phyloP scores from a whole-genome alignment of 2,329 filamentous ascomycete species.

The Bretziella fagacearum region DNA sequence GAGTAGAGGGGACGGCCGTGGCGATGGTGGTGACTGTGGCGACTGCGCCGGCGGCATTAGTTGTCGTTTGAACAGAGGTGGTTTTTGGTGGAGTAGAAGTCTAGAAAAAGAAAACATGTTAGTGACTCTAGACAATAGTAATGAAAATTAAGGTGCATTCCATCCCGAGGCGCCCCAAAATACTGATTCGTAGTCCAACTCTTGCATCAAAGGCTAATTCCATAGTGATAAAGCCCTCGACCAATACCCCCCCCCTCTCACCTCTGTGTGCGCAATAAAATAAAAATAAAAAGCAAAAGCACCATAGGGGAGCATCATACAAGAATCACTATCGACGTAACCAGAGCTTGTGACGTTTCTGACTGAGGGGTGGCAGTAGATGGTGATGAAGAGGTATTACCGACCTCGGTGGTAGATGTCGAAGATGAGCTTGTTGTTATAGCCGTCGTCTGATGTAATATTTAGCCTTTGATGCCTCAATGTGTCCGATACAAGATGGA shows the following conservation, averaged over 20 bases:
- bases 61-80: conserved; percentile 35
- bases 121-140: too few species aligned
- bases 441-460: background rate
- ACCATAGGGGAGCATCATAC: conserved; percentile 3
- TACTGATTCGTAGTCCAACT: too few species aligned
- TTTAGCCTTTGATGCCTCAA: conserved; percentile 10
- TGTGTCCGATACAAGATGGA: conserved; percentile 4
- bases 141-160: too few species aligned
- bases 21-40: conserved; percentile 39
- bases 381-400: conserved; percentile 4
- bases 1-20: conserved; percentile 20
- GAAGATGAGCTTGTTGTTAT: background rate
- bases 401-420: conserved; percentile 5
- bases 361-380: background rate
- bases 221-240: background rate
- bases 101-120: background rate
- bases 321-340: conserved; percentile 16
- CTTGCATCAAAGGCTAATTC: background rate
- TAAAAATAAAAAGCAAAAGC: background rate
- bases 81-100: conserved; percentile 22
- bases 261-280: background rate
- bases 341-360: background rate
- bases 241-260: background rate
- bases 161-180: too few species aligned
- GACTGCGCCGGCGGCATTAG: conserved; percentile 31